Percentiles rank a stretch among this genome's conserved stretches.
Evolutionary conservation across 306 rosid species (phyloP).

Genomic region (Lithocarpus polystachyus): DNA sequence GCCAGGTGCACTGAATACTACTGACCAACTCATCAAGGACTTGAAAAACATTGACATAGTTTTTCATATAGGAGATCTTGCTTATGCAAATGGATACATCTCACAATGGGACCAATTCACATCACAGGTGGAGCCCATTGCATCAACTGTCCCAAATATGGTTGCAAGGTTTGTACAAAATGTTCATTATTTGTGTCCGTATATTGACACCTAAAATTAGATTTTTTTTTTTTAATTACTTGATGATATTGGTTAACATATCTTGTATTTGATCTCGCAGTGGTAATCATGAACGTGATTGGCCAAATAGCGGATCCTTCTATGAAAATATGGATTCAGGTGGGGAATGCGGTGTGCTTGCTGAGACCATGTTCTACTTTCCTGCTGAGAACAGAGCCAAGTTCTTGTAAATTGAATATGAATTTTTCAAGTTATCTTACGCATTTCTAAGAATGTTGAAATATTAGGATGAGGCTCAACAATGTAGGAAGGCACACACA

Average conservation of each 20-base stretch:
- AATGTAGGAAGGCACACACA: too few relatives aligned
- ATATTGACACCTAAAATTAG: neutral
- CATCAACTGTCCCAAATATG: conserved; percentile 82
- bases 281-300: conserved; percentile 94
- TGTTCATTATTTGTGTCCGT: conserved; percentile 14
- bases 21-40: conserved; percentile 73
- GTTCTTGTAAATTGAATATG: conserved; percentile 54
- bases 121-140: conserved; percentile 89
- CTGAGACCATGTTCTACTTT: conserved; percentile 83
- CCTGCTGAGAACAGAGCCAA: conserved; percentile 93
- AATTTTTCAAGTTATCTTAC: conserved; percentile 4
- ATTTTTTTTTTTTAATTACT: neutral
- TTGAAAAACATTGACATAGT: conserved; percentile 68
- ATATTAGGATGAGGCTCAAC: neutral
- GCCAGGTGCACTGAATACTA: conserved; percentile 83
- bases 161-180: conserved; percentile 65
- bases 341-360: conserved; percentile 91
- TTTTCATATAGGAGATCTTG: conserved; percentile 83
- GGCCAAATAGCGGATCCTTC: conserved; percentile 84
- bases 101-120: conserved; percentile 99
- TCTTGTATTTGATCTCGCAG: conserved; percentile 38
- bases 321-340: conserved; percentile 77
- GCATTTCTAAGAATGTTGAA: conserved; percentile 6
- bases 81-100: conserved; percentile 79
- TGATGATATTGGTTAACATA: conserved; percentile 5